Evolutionary conservation across 768 basidiomycete genomes (phyloP).

Genomic region (Agrocybe praecox): DNA sequence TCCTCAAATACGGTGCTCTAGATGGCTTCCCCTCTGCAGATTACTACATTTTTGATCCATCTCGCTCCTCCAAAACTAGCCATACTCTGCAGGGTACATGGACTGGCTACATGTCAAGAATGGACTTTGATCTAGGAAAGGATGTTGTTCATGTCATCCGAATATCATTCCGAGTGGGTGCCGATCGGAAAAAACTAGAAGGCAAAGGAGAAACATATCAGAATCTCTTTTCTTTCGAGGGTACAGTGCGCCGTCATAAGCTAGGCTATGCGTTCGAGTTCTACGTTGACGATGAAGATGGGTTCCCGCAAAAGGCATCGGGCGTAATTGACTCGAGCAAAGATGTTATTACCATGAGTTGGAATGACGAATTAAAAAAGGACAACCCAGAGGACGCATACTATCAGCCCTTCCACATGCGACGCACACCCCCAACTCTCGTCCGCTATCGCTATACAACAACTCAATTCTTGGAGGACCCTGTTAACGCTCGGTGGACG

Average conservation of each 20-base stretch:
- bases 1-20: slow-evolving; percentile 34
- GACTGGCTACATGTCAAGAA: slow-evolving; percentile 31
- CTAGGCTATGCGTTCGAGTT: slow-evolving; percentile 27
- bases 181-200: slow-evolving; percentile 21
- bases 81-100: slow-evolving; percentile 33
- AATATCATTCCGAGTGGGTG: slow-evolving; percentile 27
- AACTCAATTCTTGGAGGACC: slow-evolving; percentile 27
- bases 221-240: slow-evolving; percentile 30
- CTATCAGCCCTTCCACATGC: slow-evolving; percentile 25
- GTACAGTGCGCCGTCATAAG: slow-evolving; percentile 17
- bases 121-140: slow-evolving; percentile 19
- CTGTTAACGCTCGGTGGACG: slow-evolving; percentile 32
- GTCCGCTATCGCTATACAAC: slow-evolving; percentile 29
- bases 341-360: slow-evolving; percentile 19
- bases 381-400: slow-evolving; percentile 22
- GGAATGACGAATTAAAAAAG: slow-evolving; percentile 22
- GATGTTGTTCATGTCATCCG: slow-evolving; percentile 26
- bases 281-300: slow-evolving; percentile 27
- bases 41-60: slow-evolving; percentile 33
- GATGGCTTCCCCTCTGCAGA: slow-evolving; percentile 32
- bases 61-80: slow-evolving; percentile 13
- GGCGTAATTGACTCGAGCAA: slow-evolving; percentile 22
- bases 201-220: slow-evolving; percentile 37
- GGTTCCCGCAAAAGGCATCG: slow-evolving; percentile 23
- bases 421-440: slow-evolving; percentile 30